Evolutionary conservation across 495 filamentous ascomycete genomes (phyloP), one percentile per base, ranked within the genome.

Genomic region (Hypoxylon lenormandii): DNA sequence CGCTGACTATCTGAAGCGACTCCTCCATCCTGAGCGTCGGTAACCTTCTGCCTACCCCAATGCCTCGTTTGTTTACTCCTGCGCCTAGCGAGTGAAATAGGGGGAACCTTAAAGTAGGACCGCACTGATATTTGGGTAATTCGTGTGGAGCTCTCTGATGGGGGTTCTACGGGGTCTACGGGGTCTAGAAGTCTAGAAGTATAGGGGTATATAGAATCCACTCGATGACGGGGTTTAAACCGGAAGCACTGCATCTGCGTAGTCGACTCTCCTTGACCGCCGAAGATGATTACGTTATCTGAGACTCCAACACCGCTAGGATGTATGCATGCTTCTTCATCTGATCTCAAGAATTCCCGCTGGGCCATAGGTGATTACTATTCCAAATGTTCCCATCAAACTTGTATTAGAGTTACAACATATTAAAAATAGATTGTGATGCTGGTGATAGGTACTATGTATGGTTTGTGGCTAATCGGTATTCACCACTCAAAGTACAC

Each of bases 91-190:
- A 19, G 15, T 45, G 8, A 19, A 45, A 45, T 45, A 45, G 42
- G 42, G 16, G 16, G 7, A 45, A 48, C 53, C 47, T 52, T n/a
- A 45, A 45, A 10, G 22, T 8, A 12, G 47, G 22, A 22, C 28
- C 28, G 47, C 22, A 45, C 42, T 10, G 26, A 18, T 45, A 38
- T 57, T 5, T 28, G 26, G 6, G 19, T 16, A 22, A 33, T 36
- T 19, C 33, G 52, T 18, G 38, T 53, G 59, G 59, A 54, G 38
- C 23, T 54, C n/a, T n/a, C n/a, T n/a, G n/a, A n/a, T n/a, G 26
- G 26, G 26, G 26, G 26, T 21, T 23, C 33, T 53, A 54, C 7
- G 59, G 59, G 37, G n/a, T n/a, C n/a, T n/a, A n/a, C n/a, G n/a
- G n/a, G n/a, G n/a, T 53, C 30, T 36, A 23, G 28, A 22, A 18